A percentile compares a stretch with the other conserved stretches of the same genome.
Evolutionary conservation across 1,284 basidiomycete genomes (phyloP).

Genomic region (Stereum hirsutum): DNA sequence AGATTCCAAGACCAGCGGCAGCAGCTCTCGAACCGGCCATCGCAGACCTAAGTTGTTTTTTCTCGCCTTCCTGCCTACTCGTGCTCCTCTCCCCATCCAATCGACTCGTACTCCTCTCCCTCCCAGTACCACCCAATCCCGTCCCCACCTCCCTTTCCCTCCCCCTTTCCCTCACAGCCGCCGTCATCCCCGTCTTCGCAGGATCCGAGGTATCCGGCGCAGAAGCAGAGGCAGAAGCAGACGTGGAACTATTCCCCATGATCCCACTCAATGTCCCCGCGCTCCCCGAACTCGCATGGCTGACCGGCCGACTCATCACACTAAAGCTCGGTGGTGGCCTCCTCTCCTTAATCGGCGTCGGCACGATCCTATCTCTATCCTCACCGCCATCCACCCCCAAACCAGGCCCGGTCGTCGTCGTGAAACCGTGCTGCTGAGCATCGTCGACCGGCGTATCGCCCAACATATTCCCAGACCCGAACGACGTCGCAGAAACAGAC

Average conservation of each 20-base stretch:
- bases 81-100: too few relatives aligned
- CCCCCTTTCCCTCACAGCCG: too few relatives aligned
- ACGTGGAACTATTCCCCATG: constrained; percentile 1
- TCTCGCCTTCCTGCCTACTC: too few relatives aligned
- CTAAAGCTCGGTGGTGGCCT: constrained; percentile 54
- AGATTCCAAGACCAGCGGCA: too few relatives aligned
- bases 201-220: too few relatives aligned
- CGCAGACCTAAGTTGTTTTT: too few relatives aligned
- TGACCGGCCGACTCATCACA: constrained; percentile 52
- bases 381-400: not conserved
- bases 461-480: not conserved
- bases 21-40: too few relatives aligned
- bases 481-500: not conserved
- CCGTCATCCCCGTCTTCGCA: too few relatives aligned
- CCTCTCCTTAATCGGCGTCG: constrained; percentile 55
- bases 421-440: too few relatives aligned
- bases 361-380: constrained; percentile 30
- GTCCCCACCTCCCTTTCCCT: too few relatives aligned
- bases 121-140: too few relatives aligned
- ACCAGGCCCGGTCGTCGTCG: not conserved
- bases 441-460: not conserved
- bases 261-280: constrained; percentile 8
- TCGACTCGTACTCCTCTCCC: too few relatives aligned
- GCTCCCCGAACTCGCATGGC: constrained; percentile 8
- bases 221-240: not conserved